Evolutionary conservation across 805 yeast genomes (phyloP), one percentile per base, ranked within the genome.

Genomic region (Candida maris): DNA sequence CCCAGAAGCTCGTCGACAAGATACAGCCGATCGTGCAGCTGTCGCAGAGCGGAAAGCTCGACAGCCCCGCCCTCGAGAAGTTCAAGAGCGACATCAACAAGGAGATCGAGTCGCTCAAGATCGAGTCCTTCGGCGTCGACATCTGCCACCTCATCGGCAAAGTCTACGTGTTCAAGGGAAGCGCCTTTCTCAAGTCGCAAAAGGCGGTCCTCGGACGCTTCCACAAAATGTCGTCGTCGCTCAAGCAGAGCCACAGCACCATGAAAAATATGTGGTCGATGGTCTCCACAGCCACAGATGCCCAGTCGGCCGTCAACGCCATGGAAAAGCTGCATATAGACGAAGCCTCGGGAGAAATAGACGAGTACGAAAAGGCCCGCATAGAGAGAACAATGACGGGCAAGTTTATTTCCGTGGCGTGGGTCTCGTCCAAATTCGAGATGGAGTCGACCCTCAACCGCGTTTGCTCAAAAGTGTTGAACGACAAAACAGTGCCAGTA

Each of bases 81-180:
- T 91, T 87, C 58, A 64, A 71, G 41, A 70, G 68, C 38, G 81
- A 84, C 56, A 71, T 85, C 48, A 71, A 70, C 43, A 78, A 81
- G 51, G 97, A 93, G 59, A 95, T 95, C 12, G 93, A 89, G 54
- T 67, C 79, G 19, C 67, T 85, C 45, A 84, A 83, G 49, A 75
- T 81, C 77, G 93, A 85, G 58, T 82, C 91, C 16, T 85, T 85
- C 61, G 94, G 94, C n/a, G 61, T 83, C 21, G 88, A 85, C 52
- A 82, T 85, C 23, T 69, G 85, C 32, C 93, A 85, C 49, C 73
- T 85, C 0, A 73, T 85, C 37, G 94, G 93, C 17, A 70, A 75
- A 35, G 75, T 81, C 2, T 85, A 85, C 54, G 64, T 69, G 42
- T 71, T 80, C 50, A 81, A 83, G 54, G 81, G 79, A 19, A 71